Conservation (phyloP, 1,139 yeast genomes). For the Saccharomyces hybrid region DNA sequence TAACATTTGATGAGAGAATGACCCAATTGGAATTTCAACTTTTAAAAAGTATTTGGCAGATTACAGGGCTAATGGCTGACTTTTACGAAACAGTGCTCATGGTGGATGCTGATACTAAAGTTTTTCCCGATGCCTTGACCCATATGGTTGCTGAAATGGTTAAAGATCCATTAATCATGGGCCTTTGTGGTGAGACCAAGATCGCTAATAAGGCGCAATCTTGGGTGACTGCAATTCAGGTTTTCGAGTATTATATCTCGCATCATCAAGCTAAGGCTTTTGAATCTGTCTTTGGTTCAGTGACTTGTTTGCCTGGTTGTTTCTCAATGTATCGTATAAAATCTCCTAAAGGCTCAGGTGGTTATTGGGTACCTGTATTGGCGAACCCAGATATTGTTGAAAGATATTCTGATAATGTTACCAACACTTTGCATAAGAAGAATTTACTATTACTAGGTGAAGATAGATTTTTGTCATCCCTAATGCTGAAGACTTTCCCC, state of each 20-base stretch:
- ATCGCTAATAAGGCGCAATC: constrained; percentile 78
- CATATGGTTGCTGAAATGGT: constrained; percentile 95
- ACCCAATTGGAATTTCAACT: constrained; percentile 85
- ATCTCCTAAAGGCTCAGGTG: constrained; percentile 83
- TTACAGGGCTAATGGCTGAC: constrained; percentile 85
- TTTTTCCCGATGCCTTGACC: constrained; percentile 81
- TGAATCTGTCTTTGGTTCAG: constrained; percentile 94
- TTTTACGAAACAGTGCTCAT: constrained; percentile 78
- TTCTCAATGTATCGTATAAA: constrained; percentile 93
- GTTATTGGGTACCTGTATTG: constrained; percentile 93
- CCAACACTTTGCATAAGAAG: constrained; percentile 83
- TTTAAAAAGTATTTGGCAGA: constrained; percentile 69
- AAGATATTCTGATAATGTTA: constrained; percentile 83
- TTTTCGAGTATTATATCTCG: constrained; percentile 90
- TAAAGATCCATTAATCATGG: constrained; percentile 85
- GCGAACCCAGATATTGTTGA: constrained; percentile 97
- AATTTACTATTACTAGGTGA: constrained; percentile 86
- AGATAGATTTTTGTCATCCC: constrained; percentile 80
- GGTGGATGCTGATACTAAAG: constrained; percentile 97
- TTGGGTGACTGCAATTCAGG: constrained; percentile 95
- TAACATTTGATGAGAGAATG: constrained; percentile 96
- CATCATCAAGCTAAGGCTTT: constrained; percentile 96
- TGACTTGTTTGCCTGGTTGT: constrained; percentile 97
- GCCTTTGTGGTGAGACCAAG: constrained; percentile 95
- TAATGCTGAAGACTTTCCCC: constrained; percentile 91